A percentile compares a stretch with the other conserved stretches of the same genome.
phyloP scores from a whole-genome alignment of 192 early-diverging fungal genomes.

The Entomortierella lignicola region DNA sequence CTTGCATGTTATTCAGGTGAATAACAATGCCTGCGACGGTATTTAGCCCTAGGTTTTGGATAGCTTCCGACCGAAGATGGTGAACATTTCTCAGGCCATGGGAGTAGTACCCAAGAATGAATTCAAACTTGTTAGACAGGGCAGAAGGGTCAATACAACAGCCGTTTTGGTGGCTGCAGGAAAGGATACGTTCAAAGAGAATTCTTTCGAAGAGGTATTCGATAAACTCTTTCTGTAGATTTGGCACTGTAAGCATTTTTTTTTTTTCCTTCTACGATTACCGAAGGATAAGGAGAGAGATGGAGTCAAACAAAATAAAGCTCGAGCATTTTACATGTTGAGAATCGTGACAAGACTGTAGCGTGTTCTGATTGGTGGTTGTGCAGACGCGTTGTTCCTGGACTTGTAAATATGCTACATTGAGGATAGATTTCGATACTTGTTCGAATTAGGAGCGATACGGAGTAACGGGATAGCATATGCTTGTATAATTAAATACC shows the following conservation, averaged over 20 bases:
- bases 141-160: neutral
- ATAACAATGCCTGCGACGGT: neutral
- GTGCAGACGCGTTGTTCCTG: too few relatives aligned
- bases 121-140: neutral
- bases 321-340: too few relatives aligned
- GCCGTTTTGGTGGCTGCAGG: neutral
- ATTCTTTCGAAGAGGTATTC: conserved; percentile 8
- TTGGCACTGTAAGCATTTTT: neutral
- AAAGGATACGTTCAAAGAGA: neutral
- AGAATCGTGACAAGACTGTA: too few relatives aligned
- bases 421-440: too few relatives aligned
- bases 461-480: too few relatives aligned
- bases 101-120: conserved; percentile 6
- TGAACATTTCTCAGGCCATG: neutral
- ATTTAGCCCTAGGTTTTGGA: neutral
- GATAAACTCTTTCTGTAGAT: conserved; percentile 1
- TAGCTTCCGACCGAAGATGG: neutral
- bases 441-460: too few relatives aligned
- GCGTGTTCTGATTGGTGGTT: too few relatives aligned
- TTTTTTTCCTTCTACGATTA: neutral
- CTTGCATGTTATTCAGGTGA: neutral
- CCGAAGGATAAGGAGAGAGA: neutral
- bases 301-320: too few relatives aligned
- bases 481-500: too few relatives aligned
- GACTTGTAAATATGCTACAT: too few relatives aligned